Conservation (phyloP, 495 filamentous ascomycete genomes). For the Daldinia bambusicola region DNA sequence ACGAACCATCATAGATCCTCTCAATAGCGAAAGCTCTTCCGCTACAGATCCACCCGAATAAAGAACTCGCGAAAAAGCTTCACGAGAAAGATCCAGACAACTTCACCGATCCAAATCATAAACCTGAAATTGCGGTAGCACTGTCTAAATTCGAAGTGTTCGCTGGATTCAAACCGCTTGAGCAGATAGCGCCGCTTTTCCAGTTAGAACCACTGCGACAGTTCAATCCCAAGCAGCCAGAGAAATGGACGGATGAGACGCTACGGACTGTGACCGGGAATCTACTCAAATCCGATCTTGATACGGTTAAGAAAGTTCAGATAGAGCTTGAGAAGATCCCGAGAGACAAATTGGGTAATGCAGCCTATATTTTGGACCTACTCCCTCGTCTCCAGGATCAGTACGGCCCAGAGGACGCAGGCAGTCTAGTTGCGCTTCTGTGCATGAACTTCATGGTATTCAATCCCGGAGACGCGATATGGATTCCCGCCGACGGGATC, state of each 20-base stretch:
- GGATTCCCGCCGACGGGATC: constrained; percentile 80
- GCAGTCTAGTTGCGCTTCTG: constrained; percentile 71
- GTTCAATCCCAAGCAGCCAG: constrained; percentile 62
- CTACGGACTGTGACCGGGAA: constrained; percentile 68
- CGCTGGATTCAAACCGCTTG: constrained; percentile 75
- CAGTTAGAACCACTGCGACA: constrained; percentile 55
- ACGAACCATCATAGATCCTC: constrained; percentile 62
- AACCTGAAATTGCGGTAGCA: constrained; percentile 84
- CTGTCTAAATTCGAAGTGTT: constrained; percentile 83
- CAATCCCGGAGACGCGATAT: constrained; percentile 72
- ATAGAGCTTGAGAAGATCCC: constrained; percentile 61
- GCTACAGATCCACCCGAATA: constrained; percentile 83
- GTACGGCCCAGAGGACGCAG: constrained; percentile 68
- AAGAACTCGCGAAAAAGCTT: constrained; percentile 68
- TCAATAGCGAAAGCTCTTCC: constrained; percentile 83
- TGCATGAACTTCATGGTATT: constrained; percentile 81
- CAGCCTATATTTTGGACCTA: constrained; percentile 69
- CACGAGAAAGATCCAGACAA: constrained; percentile 70
- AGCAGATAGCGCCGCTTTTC: constrained; percentile 69
- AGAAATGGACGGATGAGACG: constrained; percentile 66
- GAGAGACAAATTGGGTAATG: constrained; percentile 60
- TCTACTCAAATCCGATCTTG: constrained; percentile 65
- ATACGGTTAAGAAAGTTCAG: constrained; percentile 61
- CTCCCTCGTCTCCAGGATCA: constrained; percentile 72
- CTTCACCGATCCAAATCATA: constrained; percentile 80